These are phyloP conservation scores for Exsudoporus floridanus DNA, from an alignment of 1,284 basidiomycete species.

Conservation along the genomic window DNA sequence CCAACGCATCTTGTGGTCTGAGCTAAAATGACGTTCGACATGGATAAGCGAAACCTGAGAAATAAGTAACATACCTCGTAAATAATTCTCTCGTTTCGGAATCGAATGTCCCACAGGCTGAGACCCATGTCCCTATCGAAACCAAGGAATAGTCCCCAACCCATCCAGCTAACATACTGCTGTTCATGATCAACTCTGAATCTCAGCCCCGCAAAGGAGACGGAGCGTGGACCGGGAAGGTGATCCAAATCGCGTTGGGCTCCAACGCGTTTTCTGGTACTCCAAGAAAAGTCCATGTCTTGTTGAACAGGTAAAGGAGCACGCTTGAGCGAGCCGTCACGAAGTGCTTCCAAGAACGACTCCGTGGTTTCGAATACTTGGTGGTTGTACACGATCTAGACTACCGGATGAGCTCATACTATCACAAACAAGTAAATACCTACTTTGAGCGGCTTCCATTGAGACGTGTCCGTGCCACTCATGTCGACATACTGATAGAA, in stretches of 20 bases:
- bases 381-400: conserved; percentile 57
- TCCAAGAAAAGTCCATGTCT: conserved; percentile 42
- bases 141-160: conserved; percentile 59
- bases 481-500: conserved; percentile 60
- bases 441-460: conserved; percentile 55
- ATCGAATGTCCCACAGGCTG: conserved; percentile 64
- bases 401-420: not conserved
- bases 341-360: conserved; percentile 53
- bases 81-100: conserved; percentile 59
- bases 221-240: conserved; percentile 58
- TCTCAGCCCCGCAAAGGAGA: conserved; percentile 57
- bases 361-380: conserved; percentile 50
- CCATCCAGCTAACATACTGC: conserved; percentile 66
- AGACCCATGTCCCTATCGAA: conserved; percentile 70
- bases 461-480: conserved; percentile 50
- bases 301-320: conserved; percentile 35
- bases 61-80: conserved; percentile 49
- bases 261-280: conserved; percentile 44
- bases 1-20: conserved; percentile 58
- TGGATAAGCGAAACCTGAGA: not conserved
- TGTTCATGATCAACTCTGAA: conserved; percentile 54
- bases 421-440: not conserved
- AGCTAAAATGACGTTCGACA: conserved; percentile 38
- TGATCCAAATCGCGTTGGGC: conserved; percentile 55
- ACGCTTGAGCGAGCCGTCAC: conserved; percentile 51